Percentiles rank a stretch among this genome's conserved stretches.
phyloP scores from a whole-genome alignment of 441 rosid genomes.

The Euphorbia schlechtendalii region DNA sequence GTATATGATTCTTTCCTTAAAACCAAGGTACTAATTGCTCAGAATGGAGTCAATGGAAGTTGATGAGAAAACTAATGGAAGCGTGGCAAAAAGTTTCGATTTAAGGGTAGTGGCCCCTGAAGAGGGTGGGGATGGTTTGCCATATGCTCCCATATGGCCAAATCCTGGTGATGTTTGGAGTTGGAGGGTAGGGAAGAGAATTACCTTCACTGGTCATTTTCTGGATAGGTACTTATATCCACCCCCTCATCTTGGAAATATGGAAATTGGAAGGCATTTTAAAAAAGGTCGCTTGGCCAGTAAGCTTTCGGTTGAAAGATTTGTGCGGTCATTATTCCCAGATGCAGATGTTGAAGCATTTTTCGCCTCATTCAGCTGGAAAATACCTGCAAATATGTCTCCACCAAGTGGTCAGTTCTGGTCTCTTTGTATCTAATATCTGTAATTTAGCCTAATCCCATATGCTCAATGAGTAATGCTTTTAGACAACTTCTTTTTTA shows the following conservation, averaged over 20 bases:
- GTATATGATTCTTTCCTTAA: no score
- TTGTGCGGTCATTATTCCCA: constrained; percentile 39
- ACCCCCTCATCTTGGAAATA: constrained; percentile 36
- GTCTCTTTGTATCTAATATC: constrained; percentile 7
- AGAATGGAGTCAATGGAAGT: no score
- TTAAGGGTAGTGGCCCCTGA: constrained; percentile 40
- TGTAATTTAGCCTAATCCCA: no score
- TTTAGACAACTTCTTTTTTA: neutral
- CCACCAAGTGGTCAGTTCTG: constrained; percentile 27
- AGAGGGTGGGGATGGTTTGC: constrained; percentile 59
- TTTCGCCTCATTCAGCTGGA: constrained; percentile 79
- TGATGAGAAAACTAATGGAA: constrained; percentile 34
- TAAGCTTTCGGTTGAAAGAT: constrained; percentile 50
- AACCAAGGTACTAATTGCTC: no score
- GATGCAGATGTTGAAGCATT: constrained; percentile 49
- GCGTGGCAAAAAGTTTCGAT: constrained; percentile 20
- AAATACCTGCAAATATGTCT: constrained; percentile 33
- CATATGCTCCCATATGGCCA: constrained; percentile 82
- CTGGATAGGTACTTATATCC: constrained; percentile 61
- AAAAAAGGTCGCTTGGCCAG: constrained; percentile 44
- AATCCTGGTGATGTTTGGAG: constrained; percentile 63
- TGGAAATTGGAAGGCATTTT: neutral
- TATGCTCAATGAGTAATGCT: neutral
- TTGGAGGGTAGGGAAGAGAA: constrained; percentile 74
- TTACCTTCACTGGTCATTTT: constrained; percentile 35